phyloP scores from a whole-genome alignment of 2,329 filamentous ascomycete species.

The Exserohilum turcica region DNA sequence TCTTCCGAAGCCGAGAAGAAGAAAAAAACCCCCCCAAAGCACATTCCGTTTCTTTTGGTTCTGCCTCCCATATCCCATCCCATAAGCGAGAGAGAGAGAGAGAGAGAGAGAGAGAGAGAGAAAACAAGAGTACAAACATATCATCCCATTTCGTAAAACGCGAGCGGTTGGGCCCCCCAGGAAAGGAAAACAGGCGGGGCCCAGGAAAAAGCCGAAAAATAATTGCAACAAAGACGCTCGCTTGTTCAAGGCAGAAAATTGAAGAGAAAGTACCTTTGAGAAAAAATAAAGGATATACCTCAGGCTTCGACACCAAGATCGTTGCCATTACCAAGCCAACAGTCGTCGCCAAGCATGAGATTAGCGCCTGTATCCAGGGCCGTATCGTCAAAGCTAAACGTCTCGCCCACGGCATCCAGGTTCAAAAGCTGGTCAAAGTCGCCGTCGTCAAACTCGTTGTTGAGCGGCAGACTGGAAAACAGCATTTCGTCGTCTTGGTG shows the following conservation, averaged over 20 bases:
- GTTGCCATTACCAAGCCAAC: conserved; percentile 25
- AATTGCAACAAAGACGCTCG: too few relatives aligned
- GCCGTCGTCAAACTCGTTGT: conserved; percentile 48
- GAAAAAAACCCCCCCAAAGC: too few relatives aligned
- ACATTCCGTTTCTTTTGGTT: too few relatives aligned
- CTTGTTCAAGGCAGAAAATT: background rate
- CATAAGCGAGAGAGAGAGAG: too few relatives aligned
- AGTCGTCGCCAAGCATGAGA: conserved; percentile 13
- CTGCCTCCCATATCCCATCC: too few relatives aligned
- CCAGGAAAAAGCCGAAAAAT: too few relatives aligned
- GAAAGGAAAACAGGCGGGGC: too few relatives aligned
- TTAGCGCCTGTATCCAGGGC: conserved; percentile 20
- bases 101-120: too few relatives aligned
- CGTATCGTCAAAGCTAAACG: conserved; percentile 42
- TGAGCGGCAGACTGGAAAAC: conserved; percentile 43
- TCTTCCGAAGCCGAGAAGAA: too few relatives aligned
- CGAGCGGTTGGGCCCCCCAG: too few relatives aligned
- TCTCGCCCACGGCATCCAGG: conserved; percentile 48
- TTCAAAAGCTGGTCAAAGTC: conserved; percentile 50
- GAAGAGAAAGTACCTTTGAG: background rate
- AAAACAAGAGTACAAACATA: too few relatives aligned
- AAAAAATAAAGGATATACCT: background rate
- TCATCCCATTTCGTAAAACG: too few relatives aligned
- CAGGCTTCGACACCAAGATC: conserved; percentile 18
- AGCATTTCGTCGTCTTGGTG: conserved; percentile 44